Percentiles rank a stretch among this genome's conserved stretches.
Conservation (phyloP, 2,329 filamentous ascomycete genomes). For the Penicillium polonicum region DNA sequence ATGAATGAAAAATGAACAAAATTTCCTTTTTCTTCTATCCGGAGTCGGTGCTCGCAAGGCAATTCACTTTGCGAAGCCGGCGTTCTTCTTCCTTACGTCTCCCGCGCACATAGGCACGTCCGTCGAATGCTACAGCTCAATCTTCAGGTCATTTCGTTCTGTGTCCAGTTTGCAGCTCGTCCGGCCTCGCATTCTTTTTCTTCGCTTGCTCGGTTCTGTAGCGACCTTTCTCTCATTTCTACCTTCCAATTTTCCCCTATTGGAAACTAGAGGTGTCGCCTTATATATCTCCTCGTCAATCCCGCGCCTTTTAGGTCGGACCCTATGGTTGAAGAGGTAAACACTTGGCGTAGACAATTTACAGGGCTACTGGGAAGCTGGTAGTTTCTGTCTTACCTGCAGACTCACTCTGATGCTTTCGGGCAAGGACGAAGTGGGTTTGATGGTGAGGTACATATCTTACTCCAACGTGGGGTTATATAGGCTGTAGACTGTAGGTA, state of each 20-base stretch:
- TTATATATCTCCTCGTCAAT: slow-evolving; percentile 74
- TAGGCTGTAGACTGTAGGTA: background rate
- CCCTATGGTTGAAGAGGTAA: slow-evolving; percentile 75
- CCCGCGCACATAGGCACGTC: slow-evolving; percentile 10
- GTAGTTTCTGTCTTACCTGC: slow-evolving; percentile 10
- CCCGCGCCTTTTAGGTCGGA: slow-evolving; percentile 21
- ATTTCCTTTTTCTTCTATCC: slow-evolving; percentile 62
- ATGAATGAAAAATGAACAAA: slow-evolving; percentile 65
- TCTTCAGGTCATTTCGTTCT: slow-evolving; percentile 7
- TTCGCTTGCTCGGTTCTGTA: background rate
- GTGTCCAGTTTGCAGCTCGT: slow-evolving; percentile 3
- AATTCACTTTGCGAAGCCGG: slow-evolving; percentile 3
- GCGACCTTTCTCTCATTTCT: background rate
- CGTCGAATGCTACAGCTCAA: slow-evolving; percentile 16
- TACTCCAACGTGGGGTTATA: background rate
- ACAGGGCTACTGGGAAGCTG: slow-evolving; percentile 12
- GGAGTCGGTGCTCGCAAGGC: slow-evolving; percentile 9
- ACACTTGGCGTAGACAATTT: slow-evolving; percentile 82
- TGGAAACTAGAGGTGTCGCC: slow-evolving; percentile 52
- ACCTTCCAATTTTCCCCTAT: slow-evolving; percentile 1
- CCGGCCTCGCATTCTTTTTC: background rate
- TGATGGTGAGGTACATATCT: slow-evolving; percentile 11
- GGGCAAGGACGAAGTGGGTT: slow-evolving; percentile 13
- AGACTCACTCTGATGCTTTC: slow-evolving; percentile 13
- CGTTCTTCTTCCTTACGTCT: slow-evolving; percentile 6